Conservation (phyloP, 1,139 yeast genomes). For the Scheffersomyces segobiensis region DNA sequence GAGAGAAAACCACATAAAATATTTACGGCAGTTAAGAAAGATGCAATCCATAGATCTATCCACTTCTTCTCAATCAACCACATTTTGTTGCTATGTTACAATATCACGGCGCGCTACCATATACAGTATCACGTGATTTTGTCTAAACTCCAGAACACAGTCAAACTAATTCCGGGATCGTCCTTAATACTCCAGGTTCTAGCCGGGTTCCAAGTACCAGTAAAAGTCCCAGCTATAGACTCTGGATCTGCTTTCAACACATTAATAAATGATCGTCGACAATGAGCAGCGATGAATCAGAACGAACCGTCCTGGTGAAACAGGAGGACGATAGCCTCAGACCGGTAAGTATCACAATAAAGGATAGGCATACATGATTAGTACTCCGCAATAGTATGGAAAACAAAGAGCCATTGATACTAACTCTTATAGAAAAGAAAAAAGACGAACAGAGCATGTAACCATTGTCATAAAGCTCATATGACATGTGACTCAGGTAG, state of each 20-base stretch:
- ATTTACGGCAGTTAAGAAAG: no score
- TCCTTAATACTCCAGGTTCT: background rate
- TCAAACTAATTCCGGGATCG: background rate
- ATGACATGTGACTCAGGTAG: constrained; percentile 80
- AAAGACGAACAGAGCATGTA: constrained; percentile 81
- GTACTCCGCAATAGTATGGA: no score
- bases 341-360: background rate
- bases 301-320: background rate
- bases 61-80: background rate
- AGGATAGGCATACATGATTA: no score
- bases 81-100: background rate
- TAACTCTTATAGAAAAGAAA: constrained; percentile 29
- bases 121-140: background rate
- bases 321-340: background rate
- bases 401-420: background rate
- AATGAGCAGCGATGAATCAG: background rate
- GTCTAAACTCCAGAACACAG: background rate
- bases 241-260: background rate
- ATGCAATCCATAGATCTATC: background rate
- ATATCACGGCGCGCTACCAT: background rate
- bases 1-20: no score
- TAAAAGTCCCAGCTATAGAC: background rate
- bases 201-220: background rate
- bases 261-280: background rate
- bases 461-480: constrained; percentile 83